Evolutionary conservation across 139 green algal species (phyloP), one percentile per base, ranked within the genome.

Genomic region (Chlorella sp.): DNA sequence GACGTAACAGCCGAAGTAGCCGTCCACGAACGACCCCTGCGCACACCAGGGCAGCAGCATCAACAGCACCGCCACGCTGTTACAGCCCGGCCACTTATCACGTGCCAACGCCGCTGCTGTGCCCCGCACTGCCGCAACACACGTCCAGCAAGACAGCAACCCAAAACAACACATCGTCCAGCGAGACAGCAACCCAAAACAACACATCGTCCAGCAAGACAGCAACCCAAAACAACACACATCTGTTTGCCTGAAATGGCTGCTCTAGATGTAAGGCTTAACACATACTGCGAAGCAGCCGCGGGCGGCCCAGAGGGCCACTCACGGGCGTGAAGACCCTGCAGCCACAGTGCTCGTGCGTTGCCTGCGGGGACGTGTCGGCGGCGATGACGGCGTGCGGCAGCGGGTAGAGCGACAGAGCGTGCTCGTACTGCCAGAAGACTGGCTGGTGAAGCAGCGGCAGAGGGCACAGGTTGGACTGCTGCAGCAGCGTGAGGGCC

Each of bases 391-490:
- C 73, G 2, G 82, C 74, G 42, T 96, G 79, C 1, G 93, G 93
- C 64, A 91, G 73, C 24, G 93, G 93, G 80, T 97, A 98, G 22
- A 96, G 83, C 2, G 69, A 77, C 77, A 98, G 77, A 0, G 90
- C 88, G 42, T 91, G 82, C 82, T 97, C 92, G 51, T 85, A 77
- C 74, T 95, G 70, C 86, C 88, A 94, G 73, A 89, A 88, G 24
- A 95, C 75, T 0, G 91, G 91, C 82, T 96, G 90, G 6, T 66
- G 69, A 2, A 79, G 83, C 50, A 98, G 77, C 0, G 94, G 94
- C 61, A 97, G 76, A 1, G 94, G 94, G 73, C 88, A 93, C 70
- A 98, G 85, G 81, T 97, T 91, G 17, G 69, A 80, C 80, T 98
- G 92, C 86, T 97, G 92, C 77, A 97, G 81, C 59, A 98, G 68